Evolutionary conservation across 2,329 filamentous ascomycete species (phyloP).

Genomic region (Daldinia sp.): DNA sequence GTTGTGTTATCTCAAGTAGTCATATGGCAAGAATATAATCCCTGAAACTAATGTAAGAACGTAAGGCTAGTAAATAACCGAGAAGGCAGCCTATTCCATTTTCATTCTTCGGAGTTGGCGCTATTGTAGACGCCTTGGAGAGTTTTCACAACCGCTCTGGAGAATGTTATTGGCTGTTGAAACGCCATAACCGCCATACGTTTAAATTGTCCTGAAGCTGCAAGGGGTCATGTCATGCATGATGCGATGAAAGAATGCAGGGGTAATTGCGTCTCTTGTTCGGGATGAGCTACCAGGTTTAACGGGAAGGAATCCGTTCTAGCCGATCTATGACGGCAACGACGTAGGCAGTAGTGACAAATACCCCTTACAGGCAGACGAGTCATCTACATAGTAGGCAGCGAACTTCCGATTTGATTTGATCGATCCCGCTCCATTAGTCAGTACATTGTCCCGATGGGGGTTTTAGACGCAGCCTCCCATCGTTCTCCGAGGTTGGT

Average conservation of each 20-base stretch:
- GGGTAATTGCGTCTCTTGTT: constrained; percentile 14
- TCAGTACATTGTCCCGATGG: constrained; percentile 27
- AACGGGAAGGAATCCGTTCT: constrained; percentile 34
- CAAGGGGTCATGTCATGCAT: constrained; percentile 32
- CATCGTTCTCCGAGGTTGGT: constrained; percentile 25
- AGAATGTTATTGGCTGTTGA: constrained; percentile 20
- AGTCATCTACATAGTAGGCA: background rate
- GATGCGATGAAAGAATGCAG: constrained; percentile 23
- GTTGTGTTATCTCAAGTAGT: constrained; percentile 4
- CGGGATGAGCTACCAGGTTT: constrained; percentile 22
- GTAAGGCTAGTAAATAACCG: constrained; percentile 12
- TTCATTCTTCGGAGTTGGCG: constrained; percentile 18
- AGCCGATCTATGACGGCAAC: constrained; percentile 32
- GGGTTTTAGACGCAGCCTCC: constrained; percentile 32
- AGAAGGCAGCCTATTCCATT: constrained; percentile 6
- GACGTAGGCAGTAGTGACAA: constrained; percentile 1
- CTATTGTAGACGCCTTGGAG: constrained; percentile 17
- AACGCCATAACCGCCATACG: constrained; percentile 29
- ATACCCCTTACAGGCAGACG: constrained; percentile 7
- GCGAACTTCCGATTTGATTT: constrained; percentile 24
- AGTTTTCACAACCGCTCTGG: constrained; percentile 14
- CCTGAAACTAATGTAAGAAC: background rate
- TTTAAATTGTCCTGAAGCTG: constrained; percentile 16
- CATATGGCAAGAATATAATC: constrained; percentile 16
- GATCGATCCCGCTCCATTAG: constrained; percentile 21